Base-by-base conservation (phyloP, 2,329 filamentous ascomycete genomes). In the Alternaria panax region DNA sequence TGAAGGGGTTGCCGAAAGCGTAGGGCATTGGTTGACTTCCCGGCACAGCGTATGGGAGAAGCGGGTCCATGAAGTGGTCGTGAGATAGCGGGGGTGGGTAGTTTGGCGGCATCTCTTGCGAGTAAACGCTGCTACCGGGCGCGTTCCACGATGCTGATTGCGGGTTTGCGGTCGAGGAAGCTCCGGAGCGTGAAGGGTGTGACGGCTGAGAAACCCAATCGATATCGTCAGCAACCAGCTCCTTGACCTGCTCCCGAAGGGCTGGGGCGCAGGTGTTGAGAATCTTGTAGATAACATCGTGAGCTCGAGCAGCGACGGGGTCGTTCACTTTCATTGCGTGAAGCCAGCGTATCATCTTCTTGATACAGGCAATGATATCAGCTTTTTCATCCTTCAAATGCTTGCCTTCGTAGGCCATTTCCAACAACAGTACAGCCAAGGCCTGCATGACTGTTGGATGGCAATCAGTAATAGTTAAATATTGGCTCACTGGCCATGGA, bases 261-360 rank as follows among this genome's bases (percentile, higher is more conserved):
- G 25, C 25, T 5, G 68, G 64, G 24, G 61, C 57, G 27, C 61
- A 61, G 9, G 55, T 63, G 20, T 59, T 64, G 4, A 70, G 18
- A 9, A 69, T 70, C 24, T 59, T 65, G 14, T 51, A 59, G 1
- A 70, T 40, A 7, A 71, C 61, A 4, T 51, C 28, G 18, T 71
- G 74, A 11, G 78, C 78, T 14, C 74, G 70, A n/a, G 60, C 47
- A 5, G 77, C 74, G 12, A 75, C 67, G 11, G 65, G 59, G 45
- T 73, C 72, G 1, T 69, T 70, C 8, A 51, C 50, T 9, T 69
- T 62, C 71, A 80, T 75, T 2, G 51, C 64, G 11, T 65, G 65
- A 12, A 80, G 65, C 74, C 76, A 79, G 11, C 64, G 62, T 5
- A 77, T 63, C 20, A 75, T 60, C 48, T 76, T 78, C n/a, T 71